Evolutionary conservation across 2,329 filamentous ascomycete species (phyloP), one percentile per base, ranked within the genome.

Genomic region (Parafenestella ontariensis): DNA sequence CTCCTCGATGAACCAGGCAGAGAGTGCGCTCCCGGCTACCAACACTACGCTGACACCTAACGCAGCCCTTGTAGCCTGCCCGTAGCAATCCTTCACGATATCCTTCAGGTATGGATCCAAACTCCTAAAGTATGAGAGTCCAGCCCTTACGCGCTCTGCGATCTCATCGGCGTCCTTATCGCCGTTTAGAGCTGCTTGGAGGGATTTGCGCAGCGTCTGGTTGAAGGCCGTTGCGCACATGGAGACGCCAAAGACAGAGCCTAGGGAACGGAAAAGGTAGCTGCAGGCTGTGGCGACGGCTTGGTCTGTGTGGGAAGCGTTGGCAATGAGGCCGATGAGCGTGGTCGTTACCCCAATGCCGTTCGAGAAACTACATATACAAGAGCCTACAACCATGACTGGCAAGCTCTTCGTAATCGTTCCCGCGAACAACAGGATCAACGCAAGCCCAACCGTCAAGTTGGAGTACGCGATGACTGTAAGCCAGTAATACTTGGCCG

Each of bases 181-280:
- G 47, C 81, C 81, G 4, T 80, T 76, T 42, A 92, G 76, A 2
- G 81, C 79, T 1, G 72, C 66, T 2, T 79, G 77, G 3, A 94
- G 78, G 42, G 83, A 78, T 2, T 77, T 77, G 15, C 89, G 81
- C 18, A 94, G 79, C 2, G 82, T 81, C 67, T 89, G 86, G 69
- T 94, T 91, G 41, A 92, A 83, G 7, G 91, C 82, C 1, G 89
- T 90, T 1, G 89, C 86, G 46, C 85, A 84, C 52, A 91, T 77
- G n/a, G 88, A 89, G 50, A 92, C 81, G 10, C 90, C 85, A 34
- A 87, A 81, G 9, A 87, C 85, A 15, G 81, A 83, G 10, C 86
- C 91, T 0, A 93, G 80, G 1, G 88, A 89, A 34, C 90, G 87
- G 80, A 94, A 94, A 21, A 94, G 84, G 75, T 94, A 94, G 18